Percentiles rank a stretch among this genome's conserved stretches.
Evolutionary conservation across 1,284 basidiomycete genomes (phyloP).

Genomic region (Takashimella koratensis): DNA sequence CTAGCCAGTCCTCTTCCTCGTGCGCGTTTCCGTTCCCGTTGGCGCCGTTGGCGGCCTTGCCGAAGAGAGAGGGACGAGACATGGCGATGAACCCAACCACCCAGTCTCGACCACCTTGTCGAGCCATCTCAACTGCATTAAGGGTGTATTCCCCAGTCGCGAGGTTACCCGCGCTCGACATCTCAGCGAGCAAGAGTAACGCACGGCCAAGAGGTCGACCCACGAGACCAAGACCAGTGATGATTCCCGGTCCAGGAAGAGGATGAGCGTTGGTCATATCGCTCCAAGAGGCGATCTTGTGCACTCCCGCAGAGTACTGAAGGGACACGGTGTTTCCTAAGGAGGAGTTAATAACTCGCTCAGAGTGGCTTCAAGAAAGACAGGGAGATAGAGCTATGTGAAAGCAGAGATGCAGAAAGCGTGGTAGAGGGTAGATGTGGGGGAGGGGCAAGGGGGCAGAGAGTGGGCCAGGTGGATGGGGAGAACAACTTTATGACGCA

Average conservation of each 20-base stretch:
- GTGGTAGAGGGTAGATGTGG: neutral
- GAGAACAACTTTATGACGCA: neutral
- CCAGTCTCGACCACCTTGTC: constrained; percentile 67
- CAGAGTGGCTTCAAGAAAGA: neutral
- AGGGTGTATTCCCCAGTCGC: constrained; percentile 81
- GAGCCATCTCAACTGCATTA: constrained; percentile 81
- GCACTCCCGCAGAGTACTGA: constrained; percentile 90
- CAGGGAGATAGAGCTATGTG: neutral
- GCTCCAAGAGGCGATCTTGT: constrained; percentile 93
- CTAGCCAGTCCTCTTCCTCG: constrained; percentile 71
- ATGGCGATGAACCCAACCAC: constrained; percentile 96
- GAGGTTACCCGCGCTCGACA: constrained; percentile 87
- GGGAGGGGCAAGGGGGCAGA: neutral
- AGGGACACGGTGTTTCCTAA: constrained; percentile 92
- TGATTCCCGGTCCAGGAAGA: constrained; percentile 89
- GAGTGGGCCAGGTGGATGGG: neutral
- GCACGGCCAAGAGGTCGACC: constrained; percentile 82
- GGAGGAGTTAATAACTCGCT: neutral
- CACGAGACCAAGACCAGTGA: constrained; percentile 79
- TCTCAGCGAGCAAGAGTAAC: constrained; percentile 88
- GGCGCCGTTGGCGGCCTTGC: constrained; percentile 34
- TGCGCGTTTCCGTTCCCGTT: constrained; percentile 34
- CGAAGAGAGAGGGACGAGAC: constrained; percentile 66
- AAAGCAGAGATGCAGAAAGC: neutral
- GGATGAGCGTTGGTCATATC: constrained; percentile 97